Conservation (phyloP, 2,329 filamentous ascomycete genomes). For the Ceratocystis huliohia region DNA sequence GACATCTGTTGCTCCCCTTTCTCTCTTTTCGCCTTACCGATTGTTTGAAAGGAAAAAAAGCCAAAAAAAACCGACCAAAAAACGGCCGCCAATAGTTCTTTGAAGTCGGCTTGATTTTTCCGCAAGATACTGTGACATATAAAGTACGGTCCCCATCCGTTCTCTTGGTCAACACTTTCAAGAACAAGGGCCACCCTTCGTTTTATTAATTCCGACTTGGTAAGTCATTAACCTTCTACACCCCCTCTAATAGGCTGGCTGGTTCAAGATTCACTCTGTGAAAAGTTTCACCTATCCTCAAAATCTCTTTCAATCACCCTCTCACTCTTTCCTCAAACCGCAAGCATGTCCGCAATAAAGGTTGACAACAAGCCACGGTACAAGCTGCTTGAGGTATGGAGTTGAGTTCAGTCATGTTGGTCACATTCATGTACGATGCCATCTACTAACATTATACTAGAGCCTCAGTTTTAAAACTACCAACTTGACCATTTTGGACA, state of each 20-base stretch:
- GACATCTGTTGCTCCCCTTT: neutral
- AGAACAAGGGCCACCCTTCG: neutral
- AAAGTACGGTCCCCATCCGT: neutral
- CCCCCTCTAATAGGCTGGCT: neutral
- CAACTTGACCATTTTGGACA: slow-evolving; percentile 43
- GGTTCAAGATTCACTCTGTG: neutral
- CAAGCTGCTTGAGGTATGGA: slow-evolving; percentile 46
- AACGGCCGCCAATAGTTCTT: neutral
- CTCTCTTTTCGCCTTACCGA: neutral
- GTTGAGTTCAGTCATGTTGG: slow-evolving; percentile 4
- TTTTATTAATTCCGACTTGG: neutral
- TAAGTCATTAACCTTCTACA: neutral
- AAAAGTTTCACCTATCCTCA: slow-evolving; percentile 23
- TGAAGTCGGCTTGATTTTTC: neutral
- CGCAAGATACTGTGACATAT: neutral
- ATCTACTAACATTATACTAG: neutral
- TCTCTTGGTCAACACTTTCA: neutral
- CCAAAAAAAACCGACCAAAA: neutral
- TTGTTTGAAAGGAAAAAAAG: neutral
- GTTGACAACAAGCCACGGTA: slow-evolving; percentile 40
- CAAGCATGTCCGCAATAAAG: slow-evolving; percentile 47
- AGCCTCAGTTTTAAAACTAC: neutral
- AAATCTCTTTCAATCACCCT: slow-evolving; percentile 21
- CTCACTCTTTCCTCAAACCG: slow-evolving; percentile 29
- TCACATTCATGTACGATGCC: neutral